Evolutionary conservation across 2,329 filamentous ascomycete species (phyloP), one percentile per base, ranked within the genome.

Genomic region (Dothiorella sarmentorum): DNA sequence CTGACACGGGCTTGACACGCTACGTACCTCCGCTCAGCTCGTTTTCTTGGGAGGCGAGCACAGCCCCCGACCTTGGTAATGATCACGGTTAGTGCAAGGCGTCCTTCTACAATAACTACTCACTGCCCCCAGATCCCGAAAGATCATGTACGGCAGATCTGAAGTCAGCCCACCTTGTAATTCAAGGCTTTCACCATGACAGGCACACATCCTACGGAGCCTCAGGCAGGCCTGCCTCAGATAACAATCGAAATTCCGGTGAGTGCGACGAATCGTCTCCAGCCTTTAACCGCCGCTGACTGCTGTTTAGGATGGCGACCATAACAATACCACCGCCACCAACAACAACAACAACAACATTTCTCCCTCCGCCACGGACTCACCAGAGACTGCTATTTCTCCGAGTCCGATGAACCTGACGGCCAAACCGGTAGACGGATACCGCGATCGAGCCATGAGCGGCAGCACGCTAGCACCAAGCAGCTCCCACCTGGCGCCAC

Each of bases 361-460:
- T 13, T 9, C 47, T n/a, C 47, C 31, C 0, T 31, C 31, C 9
- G 26, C 45, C 2, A 29, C 22, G 2, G 33, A 38, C n/a, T 53
- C 49, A 2, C 49, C 49, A 17, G 49, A 53, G n/a, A 29, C 35
- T 9, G 35, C 22, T 24, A 40, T 53, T 1, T 53, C 49, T 3
- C 49, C 49, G 9, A 29, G 35, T 24, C 49, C 49, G 9, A 29
- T 22, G 22, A 53, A 53, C 49, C 35, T 53, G n/a, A 40, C 22
- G 0, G 49, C 49, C 22, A 24, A 10, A 11, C 33, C 49, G 6
- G 22, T 10, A 7, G 33, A 22, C 6, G 17, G n/a, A 2, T 29
- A 40, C 13, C 49, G 49, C 17, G 59, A 61, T 35, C 53, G 59
- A 17, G 53, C 53, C 26, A 58, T 61, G 53, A 58, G 53, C 37